Conservation (phyloP, 352 stramenopile species). For the Nothophytophthora sp. region DNA sequence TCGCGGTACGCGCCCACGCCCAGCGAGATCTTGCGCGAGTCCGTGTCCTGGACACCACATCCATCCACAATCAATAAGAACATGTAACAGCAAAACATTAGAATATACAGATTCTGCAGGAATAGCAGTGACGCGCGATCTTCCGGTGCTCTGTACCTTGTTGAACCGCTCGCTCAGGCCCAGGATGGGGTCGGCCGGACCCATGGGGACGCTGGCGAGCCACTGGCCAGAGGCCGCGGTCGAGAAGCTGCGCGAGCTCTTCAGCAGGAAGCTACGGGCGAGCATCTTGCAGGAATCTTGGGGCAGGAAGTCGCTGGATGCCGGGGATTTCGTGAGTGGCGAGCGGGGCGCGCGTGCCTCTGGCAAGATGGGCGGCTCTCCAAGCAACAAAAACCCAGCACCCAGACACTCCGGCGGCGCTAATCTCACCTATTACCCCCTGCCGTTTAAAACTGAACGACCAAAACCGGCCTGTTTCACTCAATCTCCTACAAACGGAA, state of each 20-base stretch:
- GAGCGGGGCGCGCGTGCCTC: conserved; percentile 2
- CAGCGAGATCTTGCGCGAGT: conserved; percentile 95
- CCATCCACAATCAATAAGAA: conserved; percentile 42
- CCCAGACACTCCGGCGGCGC: no score
- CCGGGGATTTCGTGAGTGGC: conserved; percentile 28
- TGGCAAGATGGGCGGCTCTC: neutral
- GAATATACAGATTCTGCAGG: conserved; percentile 1
- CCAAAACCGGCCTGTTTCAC: neutral
- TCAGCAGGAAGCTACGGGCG: conserved; percentile 27
- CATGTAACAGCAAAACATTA: neutral
- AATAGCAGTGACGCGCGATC: conserved; percentile 1
- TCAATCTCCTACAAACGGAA: no score
- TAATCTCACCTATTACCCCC: conserved; percentile 22
- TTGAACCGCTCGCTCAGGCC: conserved; percentile 93
- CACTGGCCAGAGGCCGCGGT: conserved; percentile 53
- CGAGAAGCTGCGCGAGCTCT: conserved; percentile 42
- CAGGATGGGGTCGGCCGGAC: conserved; percentile 96
- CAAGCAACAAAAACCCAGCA: conserved; percentile 5
- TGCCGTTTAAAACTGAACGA: conserved; percentile 2
- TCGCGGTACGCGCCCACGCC: conserved; percentile 99
- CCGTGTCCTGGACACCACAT: conserved; percentile 75
- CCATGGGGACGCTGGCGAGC: conserved; percentile 91
- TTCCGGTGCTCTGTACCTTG: conserved; percentile 54
- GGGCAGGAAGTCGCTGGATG: neutral
- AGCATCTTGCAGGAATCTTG: conserved; percentile 31